Conservation (phyloP, 768 basidiomycete genomes). For the Phanerodontia chrysosporium region DNA sequence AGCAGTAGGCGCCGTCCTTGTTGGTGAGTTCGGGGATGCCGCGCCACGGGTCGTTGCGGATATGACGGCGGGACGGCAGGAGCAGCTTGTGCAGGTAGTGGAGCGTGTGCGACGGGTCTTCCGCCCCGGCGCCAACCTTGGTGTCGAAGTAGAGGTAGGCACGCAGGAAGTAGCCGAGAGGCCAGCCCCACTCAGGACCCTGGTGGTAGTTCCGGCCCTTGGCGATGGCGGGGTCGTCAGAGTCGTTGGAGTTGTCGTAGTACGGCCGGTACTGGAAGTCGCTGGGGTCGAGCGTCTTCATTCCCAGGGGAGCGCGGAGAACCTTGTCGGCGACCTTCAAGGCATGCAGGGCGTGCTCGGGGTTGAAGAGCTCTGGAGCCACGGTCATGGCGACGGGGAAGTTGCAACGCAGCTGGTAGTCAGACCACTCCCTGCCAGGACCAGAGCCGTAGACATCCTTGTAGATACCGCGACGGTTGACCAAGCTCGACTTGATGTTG, state of each 20-base stretch:
- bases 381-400: conserved; percentile 97
- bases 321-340: conserved; percentile 76
- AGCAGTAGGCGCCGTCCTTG: conserved; percentile 74
- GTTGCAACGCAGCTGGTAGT: conserved; percentile 93
- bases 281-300: conserved; percentile 89
- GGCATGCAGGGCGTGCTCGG: conserved; percentile 72
- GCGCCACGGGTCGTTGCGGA: conserved; percentile 82
- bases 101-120: conserved; percentile 68
- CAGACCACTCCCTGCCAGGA: conserved; percentile 85
- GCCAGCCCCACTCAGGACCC: conserved; percentile 96
- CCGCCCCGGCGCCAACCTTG: conserved; percentile 57
- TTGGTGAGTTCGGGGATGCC: conserved; percentile 94
- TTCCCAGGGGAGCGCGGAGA: conserved; percentile 86
- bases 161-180: conserved; percentile 90
- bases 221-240: conserved; percentile 74
- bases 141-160: conserved; percentile 90
- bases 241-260: conserved; percentile 94
- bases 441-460: conserved; percentile 97
- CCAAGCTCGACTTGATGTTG: conserved; percentile 59
- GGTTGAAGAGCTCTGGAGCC: conserved; percentile 91
- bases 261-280: conserved; percentile 87
- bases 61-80: conserved; percentile 65
- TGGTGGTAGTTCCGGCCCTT: conserved; percentile 96
- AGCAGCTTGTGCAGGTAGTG: conserved; percentile 78
- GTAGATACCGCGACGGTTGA: conserved; percentile 93